These are phyloP conservation scores for Cenococcum geophilum DNA, from an alignment of 495 filamentous ascomycete species.

Conservation along the genomic window DNA sequence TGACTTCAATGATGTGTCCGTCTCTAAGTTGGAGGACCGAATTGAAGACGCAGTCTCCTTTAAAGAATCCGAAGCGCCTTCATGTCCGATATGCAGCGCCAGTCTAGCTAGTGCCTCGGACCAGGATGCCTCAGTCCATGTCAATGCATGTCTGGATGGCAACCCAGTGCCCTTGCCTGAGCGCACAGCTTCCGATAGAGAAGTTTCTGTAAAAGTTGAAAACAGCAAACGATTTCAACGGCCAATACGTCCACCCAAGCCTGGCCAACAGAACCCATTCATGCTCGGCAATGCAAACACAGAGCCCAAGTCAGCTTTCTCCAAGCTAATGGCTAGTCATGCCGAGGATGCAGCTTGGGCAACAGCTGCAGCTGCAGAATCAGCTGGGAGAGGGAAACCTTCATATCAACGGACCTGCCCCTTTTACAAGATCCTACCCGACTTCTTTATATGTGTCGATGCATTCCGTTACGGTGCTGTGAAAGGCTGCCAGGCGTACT, in stretches of 20 bases:
- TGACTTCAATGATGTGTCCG: slow-evolving; percentile 33
- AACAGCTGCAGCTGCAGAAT: slow-evolving; percentile 71
- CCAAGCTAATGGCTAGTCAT: slow-evolving; percentile 84
- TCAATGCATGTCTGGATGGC: slow-evolving; percentile 90
- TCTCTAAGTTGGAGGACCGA: slow-evolving; percentile 20
- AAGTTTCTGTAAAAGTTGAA: slow-evolving; percentile 3
- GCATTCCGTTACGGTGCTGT: slow-evolving; percentile 94
- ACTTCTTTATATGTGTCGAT: slow-evolving; percentile 87
- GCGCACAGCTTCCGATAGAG: slow-evolving; percentile 2
- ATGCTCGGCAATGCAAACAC: slow-evolving; percentile 41
- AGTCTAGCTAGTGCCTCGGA: slow-evolving; percentile 55
- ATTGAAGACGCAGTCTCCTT: slow-evolving; percentile 34
- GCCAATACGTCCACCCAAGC: slow-evolving; percentile 60
- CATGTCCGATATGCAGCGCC: slow-evolving; percentile 73
- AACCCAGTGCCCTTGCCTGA: slow-evolving; percentile 51
- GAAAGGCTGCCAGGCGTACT: slow-evolving; percentile 88
- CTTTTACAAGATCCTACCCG: slow-evolving; percentile 96
- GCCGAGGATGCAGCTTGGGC: slow-evolving; percentile 90
- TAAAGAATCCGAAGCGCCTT: slow-evolving; percentile 13
- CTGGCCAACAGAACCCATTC: slow-evolving; percentile 72
- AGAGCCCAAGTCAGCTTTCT: slow-evolving; percentile 63
- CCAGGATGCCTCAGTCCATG: slow-evolving; percentile 58
- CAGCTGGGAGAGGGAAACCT: slow-evolving; percentile 75
- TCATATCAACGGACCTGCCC: slow-evolving; percentile 87
- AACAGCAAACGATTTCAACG: slow-evolving; percentile 48